Conservation (phyloP, 345 rosid species). For the Stellera chamaejasme region DNA sequence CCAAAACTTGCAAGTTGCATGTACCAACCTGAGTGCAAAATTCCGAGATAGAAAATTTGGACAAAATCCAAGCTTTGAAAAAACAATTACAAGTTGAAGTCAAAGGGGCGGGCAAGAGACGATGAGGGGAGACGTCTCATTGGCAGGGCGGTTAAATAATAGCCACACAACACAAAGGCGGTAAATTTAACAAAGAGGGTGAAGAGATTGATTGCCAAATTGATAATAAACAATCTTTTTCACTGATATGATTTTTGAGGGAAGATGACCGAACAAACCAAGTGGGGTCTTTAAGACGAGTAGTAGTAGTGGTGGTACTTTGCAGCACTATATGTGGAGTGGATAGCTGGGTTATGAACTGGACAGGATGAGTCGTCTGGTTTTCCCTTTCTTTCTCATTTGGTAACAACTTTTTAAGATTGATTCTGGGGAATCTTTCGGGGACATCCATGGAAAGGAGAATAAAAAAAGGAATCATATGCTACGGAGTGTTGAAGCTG, state of each 20-base stretch:
- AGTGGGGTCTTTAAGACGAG: too few relatives aligned
- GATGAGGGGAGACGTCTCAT: slow-evolving; percentile 6
- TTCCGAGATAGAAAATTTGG: slow-evolving; percentile 2
- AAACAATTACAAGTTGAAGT: slow-evolving; percentile 18
- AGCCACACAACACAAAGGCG: too few relatives aligned
- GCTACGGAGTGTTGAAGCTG: too few relatives aligned
- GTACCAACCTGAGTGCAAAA: slow-evolving; percentile 16
- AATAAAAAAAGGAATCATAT: neutral
- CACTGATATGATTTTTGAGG: too few relatives aligned
- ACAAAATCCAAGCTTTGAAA: slow-evolving; percentile 11
- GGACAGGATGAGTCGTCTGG: neutral
- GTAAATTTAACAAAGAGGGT: too few relatives aligned
- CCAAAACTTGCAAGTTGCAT: slow-evolving; percentile 11
- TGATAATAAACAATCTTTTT: too few relatives aligned
- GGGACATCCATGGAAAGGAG: slow-evolving; percentile 6
- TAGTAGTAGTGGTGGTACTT: too few relatives aligned
- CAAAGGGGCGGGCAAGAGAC: slow-evolving; percentile 24
- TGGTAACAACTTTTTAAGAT: slow-evolving; percentile 2
- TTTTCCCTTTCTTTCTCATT: neutral
- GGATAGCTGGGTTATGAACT: slow-evolving; percentile 6
- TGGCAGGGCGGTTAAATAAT: slow-evolving; percentile 30
- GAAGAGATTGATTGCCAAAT: too few relatives aligned
- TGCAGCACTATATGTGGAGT: slow-evolving; percentile 31
- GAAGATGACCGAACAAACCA: too few relatives aligned
- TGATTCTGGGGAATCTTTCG: slow-evolving; percentile 8